Conservation (phyloP, 371 early-diverging fungal species). For the Chytridiales sp. region DNA sequence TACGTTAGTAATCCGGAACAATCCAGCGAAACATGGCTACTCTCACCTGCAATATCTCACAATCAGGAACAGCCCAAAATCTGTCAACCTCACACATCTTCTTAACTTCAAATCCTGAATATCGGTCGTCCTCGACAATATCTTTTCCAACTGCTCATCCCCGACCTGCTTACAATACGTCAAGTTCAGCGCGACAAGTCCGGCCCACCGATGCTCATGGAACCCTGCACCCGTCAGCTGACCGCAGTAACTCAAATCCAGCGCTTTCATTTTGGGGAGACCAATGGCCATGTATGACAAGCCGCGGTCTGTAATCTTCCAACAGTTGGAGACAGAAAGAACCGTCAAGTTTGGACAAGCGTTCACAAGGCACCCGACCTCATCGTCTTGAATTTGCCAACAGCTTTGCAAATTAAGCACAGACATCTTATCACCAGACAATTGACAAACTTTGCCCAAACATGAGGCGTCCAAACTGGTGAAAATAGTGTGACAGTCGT, state of each 20-base stretch:
- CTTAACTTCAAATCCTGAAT: slow-evolving; percentile 32
- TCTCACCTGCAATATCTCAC: slow-evolving; percentile 45
- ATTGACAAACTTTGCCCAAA: slow-evolving; percentile 17
- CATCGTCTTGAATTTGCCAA: slow-evolving; percentile 42
- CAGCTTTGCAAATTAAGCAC: slow-evolving; percentile 37
- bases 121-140: slow-evolving; percentile 36
- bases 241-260: slow-evolving; percentile 49
- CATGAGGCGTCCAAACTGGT: slow-evolving; percentile 17
- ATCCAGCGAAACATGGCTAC: background rate
- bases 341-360: slow-evolving; percentile 34
- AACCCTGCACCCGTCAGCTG: slow-evolving; percentile 44
- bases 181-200: slow-evolving; percentile 32
- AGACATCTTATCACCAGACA: slow-evolving; percentile 27
- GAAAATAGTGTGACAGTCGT: slow-evolving; percentile 34
- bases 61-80: slow-evolving; percentile 44
- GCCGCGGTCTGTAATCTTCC: slow-evolving; percentile 49
- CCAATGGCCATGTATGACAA: slow-evolving; percentile 28
- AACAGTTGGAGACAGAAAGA: slow-evolving; percentile 46
- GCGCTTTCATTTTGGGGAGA: slow-evolving; percentile 17
- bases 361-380: slow-evolving; percentile 26
- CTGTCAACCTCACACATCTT: slow-evolving; percentile 44
- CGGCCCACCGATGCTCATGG: slow-evolving; percentile 34
- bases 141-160: slow-evolving; percentile 43
- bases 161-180: slow-evolving; percentile 49
- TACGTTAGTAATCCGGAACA: background rate